Base-by-base conservation (phyloP, 345 rosid genomes). In the Eucalyptus melliodora region DNA sequence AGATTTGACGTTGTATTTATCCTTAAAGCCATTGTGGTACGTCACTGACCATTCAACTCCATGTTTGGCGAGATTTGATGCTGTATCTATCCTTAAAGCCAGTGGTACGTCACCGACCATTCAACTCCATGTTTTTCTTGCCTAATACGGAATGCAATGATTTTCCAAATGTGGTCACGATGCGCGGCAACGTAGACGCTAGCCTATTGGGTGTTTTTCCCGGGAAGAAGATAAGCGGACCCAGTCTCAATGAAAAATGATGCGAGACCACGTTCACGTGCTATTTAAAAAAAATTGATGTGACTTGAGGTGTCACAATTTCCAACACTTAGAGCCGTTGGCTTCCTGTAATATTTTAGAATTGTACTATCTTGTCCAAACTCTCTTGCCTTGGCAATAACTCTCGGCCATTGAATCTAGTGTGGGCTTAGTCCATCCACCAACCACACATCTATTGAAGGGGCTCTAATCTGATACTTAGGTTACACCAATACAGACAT, bases 401-500 rank as follows among this genome's bases (percentile, higher is more conserved):
- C 7, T 6, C 67, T 27, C 8, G 3, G 7, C n/a, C 31, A 11
- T 60, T 26, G 30, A 13, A 60, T 60, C 31, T 11, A 8, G 67
- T 0, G n/a, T 27, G n/a, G 67, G 67, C 4, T 60, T 60, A 60
- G 67, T 59, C n/a, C 30, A 59, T 24, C 27, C 30, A 24, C 30
- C 30, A 11, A 26, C n/a, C 30, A 26, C 65, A 59, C 14, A 59
- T 26, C 7, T 59, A 59, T 5, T 26, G 13, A 21, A 55, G 59
- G 59, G 59, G 59, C 59, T 55, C 30, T 1, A 26, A 26, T 59
- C 0, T 59, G 30, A 56, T 56, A 56, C 62, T 11, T 47, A 47
- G 2, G 15, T 49, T 49, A 2, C 50, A 49, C 15, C 0, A 1
- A 49, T 1, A 49, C 6, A 15, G 5, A 47, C 14, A 47, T 2